Percentiles rank a stretch among this genome's conserved stretches.
Conservation (phyloP, 192 early-diverging fungal species). For the Phycomyces blakesleeanus region DNA sequence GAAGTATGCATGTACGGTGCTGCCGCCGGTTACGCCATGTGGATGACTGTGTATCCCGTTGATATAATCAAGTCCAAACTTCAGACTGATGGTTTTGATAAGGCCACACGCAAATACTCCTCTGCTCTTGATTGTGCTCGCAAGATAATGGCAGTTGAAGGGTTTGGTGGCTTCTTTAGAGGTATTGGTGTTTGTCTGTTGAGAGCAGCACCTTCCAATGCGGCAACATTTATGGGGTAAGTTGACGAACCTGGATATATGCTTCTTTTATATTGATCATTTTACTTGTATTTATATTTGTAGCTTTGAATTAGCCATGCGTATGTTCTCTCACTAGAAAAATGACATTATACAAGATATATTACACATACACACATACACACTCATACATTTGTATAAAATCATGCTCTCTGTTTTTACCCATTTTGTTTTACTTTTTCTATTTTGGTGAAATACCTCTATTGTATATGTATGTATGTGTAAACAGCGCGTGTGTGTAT, state of each 20-base stretch:
- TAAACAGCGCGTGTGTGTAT: too few species aligned
- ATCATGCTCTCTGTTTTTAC: too few species aligned
- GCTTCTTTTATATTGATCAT: neutral
- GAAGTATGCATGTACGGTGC: conserved; percentile 84
- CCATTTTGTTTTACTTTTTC: neutral
- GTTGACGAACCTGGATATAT: neutral
- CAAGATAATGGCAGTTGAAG: conserved; percentile 76
- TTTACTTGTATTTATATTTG: conserved; percentile 4
- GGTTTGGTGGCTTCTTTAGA: conserved; percentile 82
- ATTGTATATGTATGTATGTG: too few species aligned
- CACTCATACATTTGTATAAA: too few species aligned
- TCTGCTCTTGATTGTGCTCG: conserved; percentile 76
- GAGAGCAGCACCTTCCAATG: conserved; percentile 92
- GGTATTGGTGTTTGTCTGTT: conserved; percentile 83
- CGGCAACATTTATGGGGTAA: conserved; percentile 85
- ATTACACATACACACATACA: too few species aligned
- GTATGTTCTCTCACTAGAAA: conserved; percentile 14
- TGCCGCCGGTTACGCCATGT: conserved; percentile 69
- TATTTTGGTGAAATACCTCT: too few species aligned
- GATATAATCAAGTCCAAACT: conserved; percentile 94
- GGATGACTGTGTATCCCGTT: conserved; percentile 85
- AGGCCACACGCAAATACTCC: conserved; percentile 60
- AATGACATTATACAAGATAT: too few species aligned
- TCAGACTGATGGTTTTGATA: conserved; percentile 85
- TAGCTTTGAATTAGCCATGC: conserved; percentile 55